phyloP scores from a whole-genome alignment of 2,329 filamentous ascomycete species.

The Lizonia empirigonia region DNA sequence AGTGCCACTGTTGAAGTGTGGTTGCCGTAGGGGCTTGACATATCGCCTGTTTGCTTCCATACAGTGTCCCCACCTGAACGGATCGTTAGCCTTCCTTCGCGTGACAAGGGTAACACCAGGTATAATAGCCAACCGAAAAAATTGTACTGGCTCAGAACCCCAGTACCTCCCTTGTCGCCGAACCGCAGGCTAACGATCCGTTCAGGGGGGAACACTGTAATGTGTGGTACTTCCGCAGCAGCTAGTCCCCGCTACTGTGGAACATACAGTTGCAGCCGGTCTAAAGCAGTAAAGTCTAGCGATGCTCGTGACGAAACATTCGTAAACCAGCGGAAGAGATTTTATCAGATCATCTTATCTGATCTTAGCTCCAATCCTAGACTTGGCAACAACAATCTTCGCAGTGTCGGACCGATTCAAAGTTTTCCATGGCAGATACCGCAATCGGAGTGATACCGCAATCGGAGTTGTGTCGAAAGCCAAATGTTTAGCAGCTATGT shows the following conservation, averaged over 20 bases:
- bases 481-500: too few relatives aligned
- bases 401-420: slow-evolving; percentile 12
- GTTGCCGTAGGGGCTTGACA: neutral
- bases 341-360: slow-evolving; percentile 19
- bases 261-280: neutral
- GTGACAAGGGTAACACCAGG: too few relatives aligned
- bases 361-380: neutral
- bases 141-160: too few relatives aligned
- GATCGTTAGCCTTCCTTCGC: too few relatives aligned
- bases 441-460: too few relatives aligned
- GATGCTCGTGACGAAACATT: neutral
- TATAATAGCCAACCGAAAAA: too few relatives aligned
- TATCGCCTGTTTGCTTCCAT: neutral
- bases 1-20: neutral
- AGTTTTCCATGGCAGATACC: neutral
- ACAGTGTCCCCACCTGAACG: too few relatives aligned
- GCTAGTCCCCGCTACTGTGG: neutral
- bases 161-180: too few relatives aligned
- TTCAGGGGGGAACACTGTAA: too few relatives aligned
- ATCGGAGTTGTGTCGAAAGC: too few relatives aligned
- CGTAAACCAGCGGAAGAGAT: neutral
- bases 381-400: slow-evolving; percentile 5
- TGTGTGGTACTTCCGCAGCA: neutral
- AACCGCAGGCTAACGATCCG: too few relatives aligned
- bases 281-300: neutral